A percentile compares a stretch with the other conserved stretches of the same genome.
phyloP scores from a whole-genome alignment of 176 grass and related monocot species.

The Aegilops tauschii region DNA sequence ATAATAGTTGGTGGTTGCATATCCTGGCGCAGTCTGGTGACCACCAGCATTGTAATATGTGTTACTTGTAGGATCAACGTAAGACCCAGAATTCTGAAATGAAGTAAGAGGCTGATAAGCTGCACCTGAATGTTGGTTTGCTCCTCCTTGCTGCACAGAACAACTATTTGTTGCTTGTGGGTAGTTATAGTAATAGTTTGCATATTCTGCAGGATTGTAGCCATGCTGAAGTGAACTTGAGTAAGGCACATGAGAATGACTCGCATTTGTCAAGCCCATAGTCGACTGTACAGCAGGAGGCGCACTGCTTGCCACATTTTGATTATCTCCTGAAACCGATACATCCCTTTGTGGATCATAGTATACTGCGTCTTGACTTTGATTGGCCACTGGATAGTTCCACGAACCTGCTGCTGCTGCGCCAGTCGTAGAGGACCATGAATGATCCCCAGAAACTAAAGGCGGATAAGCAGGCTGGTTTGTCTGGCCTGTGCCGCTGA shows the following conservation, averaged over 20 bases:
- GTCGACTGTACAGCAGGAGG: slow-evolving; percentile 39
- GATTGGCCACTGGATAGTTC: slow-evolving; percentile 49
- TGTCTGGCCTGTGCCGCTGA: slow-evolving; percentile 41
- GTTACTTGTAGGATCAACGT: slow-evolving; percentile 80
- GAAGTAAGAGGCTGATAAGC: slow-evolving; percentile 97
- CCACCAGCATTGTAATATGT: slow-evolving; percentile 99
- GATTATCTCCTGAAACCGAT: slow-evolving; percentile 49
- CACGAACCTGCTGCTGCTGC: slow-evolving; percentile 39
- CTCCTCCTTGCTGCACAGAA: slow-evolving; percentile 63
- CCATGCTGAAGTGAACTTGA: slow-evolving; percentile 53
- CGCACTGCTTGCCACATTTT: slow-evolving; percentile 40
- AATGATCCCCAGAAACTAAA: slow-evolving; percentile 45
- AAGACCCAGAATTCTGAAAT: slow-evolving; percentile 99
- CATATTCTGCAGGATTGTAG: slow-evolving; percentile 63
- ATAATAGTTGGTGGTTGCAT: slow-evolving; percentile 71
- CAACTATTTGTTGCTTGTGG: slow-evolving; percentile 51
- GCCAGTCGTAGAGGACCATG: slow-evolving; percentile 52
- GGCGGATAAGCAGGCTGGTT: slow-evolving; percentile 60
- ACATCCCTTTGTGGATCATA: slow-evolving; percentile 78
- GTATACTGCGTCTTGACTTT: slow-evolving; percentile 49
- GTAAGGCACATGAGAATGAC: slow-evolving; percentile 56
- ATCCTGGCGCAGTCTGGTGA: slow-evolving; percentile 79
- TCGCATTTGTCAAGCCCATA: slow-evolving; percentile 31
- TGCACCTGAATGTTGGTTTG: slow-evolving; percentile 98
- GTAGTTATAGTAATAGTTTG: slow-evolving; percentile 69